Conservation (phyloP, 2,329 filamentous ascomycete species). For the Drechslerella dactyloides region DNA sequence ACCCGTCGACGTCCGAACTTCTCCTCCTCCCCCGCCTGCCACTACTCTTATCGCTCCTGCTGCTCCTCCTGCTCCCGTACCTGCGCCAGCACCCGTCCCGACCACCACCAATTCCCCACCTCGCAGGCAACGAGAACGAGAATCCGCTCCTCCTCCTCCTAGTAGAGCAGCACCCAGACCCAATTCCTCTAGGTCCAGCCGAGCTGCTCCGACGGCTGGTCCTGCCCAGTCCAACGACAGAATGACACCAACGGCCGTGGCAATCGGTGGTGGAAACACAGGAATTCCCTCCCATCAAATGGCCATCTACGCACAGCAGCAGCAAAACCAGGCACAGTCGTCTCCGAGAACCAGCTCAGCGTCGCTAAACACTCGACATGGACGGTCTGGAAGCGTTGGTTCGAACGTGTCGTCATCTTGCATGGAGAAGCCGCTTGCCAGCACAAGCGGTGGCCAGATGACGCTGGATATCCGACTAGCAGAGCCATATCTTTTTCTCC, state of each 20-base stretch:
- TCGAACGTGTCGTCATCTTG: constrained; percentile 41
- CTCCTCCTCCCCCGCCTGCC: constrained; percentile 23
- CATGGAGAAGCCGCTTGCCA: constrained; percentile 73
- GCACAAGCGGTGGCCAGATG: constrained; percentile 71
- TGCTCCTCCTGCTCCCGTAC: constrained; percentile 3
- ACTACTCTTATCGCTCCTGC: background rate
- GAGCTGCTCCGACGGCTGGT: constrained; percentile 29
- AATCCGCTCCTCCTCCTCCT: constrained; percentile 24
- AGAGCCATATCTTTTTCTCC: constrained; percentile 79
- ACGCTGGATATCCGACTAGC: constrained; percentile 75
- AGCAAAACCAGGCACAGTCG: constrained; percentile 38
- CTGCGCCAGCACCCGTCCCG: constrained; percentile 4
- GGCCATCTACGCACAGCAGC: background rate
- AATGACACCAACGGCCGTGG: constrained; percentile 45
- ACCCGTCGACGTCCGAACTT: constrained; percentile 41
- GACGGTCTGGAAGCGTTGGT: constrained; percentile 36
- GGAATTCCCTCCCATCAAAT: constrained; percentile 53
- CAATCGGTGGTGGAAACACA: constrained; percentile 53
- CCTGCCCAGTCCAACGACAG: constrained; percentile 33
- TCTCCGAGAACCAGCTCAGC: constrained; percentile 42
- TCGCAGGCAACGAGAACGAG: background rate
- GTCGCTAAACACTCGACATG: constrained; percentile 37
- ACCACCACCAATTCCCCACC: background rate
- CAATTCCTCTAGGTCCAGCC: constrained; percentile 26
- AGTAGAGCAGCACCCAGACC: constrained; percentile 45